These are phyloP conservation scores for Paecilomyces niveus DNA, from an alignment of 2,329 filamentous ascomycete genomes.

Conservation along the genomic window DNA sequence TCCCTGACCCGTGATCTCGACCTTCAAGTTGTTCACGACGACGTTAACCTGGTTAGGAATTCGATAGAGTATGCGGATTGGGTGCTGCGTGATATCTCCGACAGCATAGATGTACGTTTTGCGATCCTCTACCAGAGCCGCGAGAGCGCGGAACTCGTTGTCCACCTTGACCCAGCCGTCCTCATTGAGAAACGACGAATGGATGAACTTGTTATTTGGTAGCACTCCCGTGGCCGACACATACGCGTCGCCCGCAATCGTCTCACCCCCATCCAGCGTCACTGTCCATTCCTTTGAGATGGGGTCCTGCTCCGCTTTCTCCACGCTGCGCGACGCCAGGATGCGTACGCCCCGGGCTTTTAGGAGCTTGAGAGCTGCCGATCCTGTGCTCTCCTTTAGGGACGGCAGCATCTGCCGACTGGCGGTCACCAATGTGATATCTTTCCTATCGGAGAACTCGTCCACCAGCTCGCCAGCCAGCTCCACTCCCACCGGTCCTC, in stretches of 20 bases:
- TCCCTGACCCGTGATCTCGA: slow-evolving; percentile 6
- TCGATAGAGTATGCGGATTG: slow-evolving; percentile 2
- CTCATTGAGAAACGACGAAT: slow-evolving; percentile 6
- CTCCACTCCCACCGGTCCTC: slow-evolving; percentile 44
- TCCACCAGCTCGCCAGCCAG: slow-evolving; percentile 44
- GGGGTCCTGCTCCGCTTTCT: slow-evolving; percentile 2
- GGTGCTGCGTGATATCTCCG: slow-evolving; percentile 9
- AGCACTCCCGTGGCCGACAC: slow-evolving; percentile 11
- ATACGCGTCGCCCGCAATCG: slow-evolving; percentile 17
- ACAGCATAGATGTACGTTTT: slow-evolving; percentile 9
- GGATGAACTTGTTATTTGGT: slow-evolving; percentile 14
- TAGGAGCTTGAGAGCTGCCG: slow-evolving; percentile 5
- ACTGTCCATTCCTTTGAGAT: slow-evolving; percentile 7
- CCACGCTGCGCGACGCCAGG: slow-evolving; percentile 5
- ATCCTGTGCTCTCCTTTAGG: background rate
- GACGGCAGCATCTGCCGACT: slow-evolving; percentile 6
- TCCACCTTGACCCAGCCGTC: slow-evolving; percentile 14
- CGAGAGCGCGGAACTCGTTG: slow-evolving; percentile 7
- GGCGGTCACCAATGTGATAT: slow-evolving; percentile 25
- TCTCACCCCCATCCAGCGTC: slow-evolving; percentile 6
- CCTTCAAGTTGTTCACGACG: slow-evolving; percentile 9
- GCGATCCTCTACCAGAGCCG: background rate
- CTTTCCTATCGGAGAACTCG: slow-evolving; percentile 17
- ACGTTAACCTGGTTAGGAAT: slow-evolving; percentile 4
- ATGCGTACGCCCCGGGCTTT: slow-evolving; percentile 7